Base-by-base conservation (phyloP, 2,329 filamentous ascomycete genomes). In the Rachicladosporium sp. region DNA sequence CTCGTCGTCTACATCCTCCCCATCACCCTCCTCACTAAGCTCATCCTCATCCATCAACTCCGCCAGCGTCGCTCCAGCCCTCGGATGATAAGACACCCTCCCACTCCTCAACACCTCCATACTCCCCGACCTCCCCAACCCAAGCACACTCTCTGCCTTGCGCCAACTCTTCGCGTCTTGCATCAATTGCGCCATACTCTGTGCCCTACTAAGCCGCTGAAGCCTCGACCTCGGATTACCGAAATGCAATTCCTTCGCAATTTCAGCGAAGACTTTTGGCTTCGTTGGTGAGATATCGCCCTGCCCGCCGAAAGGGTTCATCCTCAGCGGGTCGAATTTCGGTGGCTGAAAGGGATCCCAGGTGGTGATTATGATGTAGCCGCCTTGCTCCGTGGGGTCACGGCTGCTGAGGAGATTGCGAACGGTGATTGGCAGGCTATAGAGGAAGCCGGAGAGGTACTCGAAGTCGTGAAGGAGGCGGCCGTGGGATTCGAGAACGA, bases 381-480 rank as follows among this genome's bases (percentile, higher is more conserved):
- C 41, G 12, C 44, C 44, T 8, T 31, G 19, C 15, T 19, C 30
- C 2, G 42, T 36, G 10, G 35, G 15, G 8, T 45, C 42, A 9
- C 39, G 31, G 31, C 37, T 31, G 11, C 29, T n/a, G 6, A 47
- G 36, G 13, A 44, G 42, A 10, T 41, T 44, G 4, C n/a, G 29
- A 10, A 39, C 37, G 10, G 29, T 30, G 8, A 36, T 30, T 6
- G 44, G 40, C 5, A 50, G 30, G 4, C 32, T 19, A 33, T 43
- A 52, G 31, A 52, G 39, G 35, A 52, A 49, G 9, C 49, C 49
- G 29, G 48, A 48, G 3, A 37, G 42, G 37, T 42, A 52, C 23
- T 37, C 33, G 29, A 44, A 45, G 8, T 46, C 39, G 21, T 43
- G 30, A 6, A 46, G 15, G 12, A 52, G 31, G 4, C 10, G 32